phyloP scores from a whole-genome alignment of 163 green algal genomes.

The Chloroidium sp. region DNA sequence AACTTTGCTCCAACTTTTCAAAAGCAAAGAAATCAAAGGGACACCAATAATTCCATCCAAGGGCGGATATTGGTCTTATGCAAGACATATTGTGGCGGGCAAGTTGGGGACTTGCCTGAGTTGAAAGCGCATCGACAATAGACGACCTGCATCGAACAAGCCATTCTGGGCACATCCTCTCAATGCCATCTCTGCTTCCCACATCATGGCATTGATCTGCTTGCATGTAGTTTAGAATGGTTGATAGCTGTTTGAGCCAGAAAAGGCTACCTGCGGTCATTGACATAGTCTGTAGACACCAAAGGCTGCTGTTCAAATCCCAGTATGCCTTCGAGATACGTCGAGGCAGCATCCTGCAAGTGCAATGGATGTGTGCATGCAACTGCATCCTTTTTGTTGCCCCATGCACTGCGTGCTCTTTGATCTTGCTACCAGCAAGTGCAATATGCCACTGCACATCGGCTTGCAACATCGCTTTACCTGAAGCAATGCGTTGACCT shows the following conservation, averaged over 20 bases:
- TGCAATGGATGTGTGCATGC: neutral
- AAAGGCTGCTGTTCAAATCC: conserved; percentile 69
- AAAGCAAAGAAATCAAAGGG: neutral
- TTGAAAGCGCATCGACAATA: conserved; percentile 72
- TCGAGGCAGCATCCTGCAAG: conserved; percentile 47
- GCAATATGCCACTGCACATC: neutral
- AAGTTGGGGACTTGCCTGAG: conserved; percentile 29
- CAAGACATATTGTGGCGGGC: too few species aligned
- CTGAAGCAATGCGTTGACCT: conserved; percentile 76
- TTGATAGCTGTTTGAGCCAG: too few species aligned
- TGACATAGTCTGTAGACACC: conserved; percentile 74
- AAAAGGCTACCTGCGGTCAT: conserved; percentile 41
- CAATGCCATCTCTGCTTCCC: too few species aligned
- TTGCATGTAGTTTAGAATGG: too few species aligned
- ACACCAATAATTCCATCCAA: neutral
- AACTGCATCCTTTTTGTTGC: neutral
- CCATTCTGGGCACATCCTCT: conserved; percentile 63
- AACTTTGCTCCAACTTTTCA: neutral
- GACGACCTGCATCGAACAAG: conserved; percentile 59
- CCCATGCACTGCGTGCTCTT: neutral
- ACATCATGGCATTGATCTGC: too few species aligned
- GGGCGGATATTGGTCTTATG: neutral
- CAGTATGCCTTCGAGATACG: conserved; percentile 63
- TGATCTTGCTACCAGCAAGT: neutral
- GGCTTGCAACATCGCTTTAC: conserved; percentile 6